phyloP scores from a whole-genome alignment of 768 basidiomycete genomes.

The Auriscalpium orientale region DNA sequence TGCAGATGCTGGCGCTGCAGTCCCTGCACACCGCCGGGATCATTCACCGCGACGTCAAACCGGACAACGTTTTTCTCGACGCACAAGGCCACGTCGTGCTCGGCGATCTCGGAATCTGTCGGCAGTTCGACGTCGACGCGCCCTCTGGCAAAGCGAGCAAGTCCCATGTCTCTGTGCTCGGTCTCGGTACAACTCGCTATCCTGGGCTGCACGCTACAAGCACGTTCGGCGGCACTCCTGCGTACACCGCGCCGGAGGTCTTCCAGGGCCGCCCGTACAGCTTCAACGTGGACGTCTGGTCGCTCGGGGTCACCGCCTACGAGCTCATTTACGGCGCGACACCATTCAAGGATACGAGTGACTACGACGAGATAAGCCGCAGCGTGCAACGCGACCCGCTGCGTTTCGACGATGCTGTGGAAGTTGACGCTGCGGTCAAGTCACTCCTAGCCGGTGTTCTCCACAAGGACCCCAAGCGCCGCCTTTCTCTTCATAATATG shows the following conservation, averaged over 20 bases:
- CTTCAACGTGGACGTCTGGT: neutral
- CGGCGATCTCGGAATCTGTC: neutral
- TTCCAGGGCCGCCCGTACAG: neutral
- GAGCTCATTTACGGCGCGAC: neutral
- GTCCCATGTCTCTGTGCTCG: neutral
- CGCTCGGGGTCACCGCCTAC: neutral
- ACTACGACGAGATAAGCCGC: too few relatives aligned
- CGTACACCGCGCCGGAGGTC: neutral
- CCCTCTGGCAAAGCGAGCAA: neutral
- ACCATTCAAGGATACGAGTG: too few relatives aligned
- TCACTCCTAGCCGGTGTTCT: too few relatives aligned
- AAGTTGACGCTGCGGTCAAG: too few relatives aligned
- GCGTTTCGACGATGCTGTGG: too few relatives aligned
- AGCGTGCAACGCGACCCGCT: too few relatives aligned
- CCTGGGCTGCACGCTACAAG: neutral
- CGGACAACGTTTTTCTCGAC: neutral
- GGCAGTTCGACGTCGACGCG: neutral
- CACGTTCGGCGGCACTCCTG: neutral
- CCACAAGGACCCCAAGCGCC: too few relatives aligned
- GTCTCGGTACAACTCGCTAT: neutral
- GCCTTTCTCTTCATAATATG: too few relatives aligned
- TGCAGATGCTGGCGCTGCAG: too few relatives aligned
- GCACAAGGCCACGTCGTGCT: neutral
- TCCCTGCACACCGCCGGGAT: too few relatives aligned
- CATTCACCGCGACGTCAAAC: too few relatives aligned